These are phyloP conservation scores for Xylariaceae sp. DNA, from an alignment of 2,329 filamentous ascomycete genomes.

Conservation along the genomic window DNA sequence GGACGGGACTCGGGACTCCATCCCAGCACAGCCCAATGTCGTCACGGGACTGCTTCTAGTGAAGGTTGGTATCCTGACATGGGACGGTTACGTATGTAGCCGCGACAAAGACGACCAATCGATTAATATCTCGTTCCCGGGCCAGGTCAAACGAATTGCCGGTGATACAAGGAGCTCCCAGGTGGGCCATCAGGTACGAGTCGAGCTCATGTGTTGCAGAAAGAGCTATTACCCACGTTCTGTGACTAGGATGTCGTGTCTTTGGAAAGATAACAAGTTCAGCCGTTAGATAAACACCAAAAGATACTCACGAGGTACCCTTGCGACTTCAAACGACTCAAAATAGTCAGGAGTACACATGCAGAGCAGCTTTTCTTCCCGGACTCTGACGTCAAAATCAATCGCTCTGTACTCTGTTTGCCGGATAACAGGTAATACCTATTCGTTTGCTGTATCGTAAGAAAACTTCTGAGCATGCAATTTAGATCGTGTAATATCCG, in stretches of 20 bases:
- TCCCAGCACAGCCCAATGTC: background rate
- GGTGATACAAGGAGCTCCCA: too few species aligned
- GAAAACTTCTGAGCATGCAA: too few species aligned
- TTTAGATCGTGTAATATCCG: background rate
- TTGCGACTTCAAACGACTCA: background rate
- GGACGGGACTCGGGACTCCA: background rate
- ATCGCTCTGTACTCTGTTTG: too few species aligned
- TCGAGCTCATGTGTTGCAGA: background rate
- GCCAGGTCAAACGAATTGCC: background rate
- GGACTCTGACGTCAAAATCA: too few species aligned
- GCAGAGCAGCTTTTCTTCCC: background rate
- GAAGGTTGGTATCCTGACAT: background rate
- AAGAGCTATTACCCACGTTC: background rate
- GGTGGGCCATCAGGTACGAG: background rate
- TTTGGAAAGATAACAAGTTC: background rate
- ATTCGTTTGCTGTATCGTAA: too few species aligned
- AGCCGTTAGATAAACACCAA: background rate
- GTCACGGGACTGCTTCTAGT: background rate
- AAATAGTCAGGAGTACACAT: background rate
- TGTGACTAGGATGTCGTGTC: background rate
- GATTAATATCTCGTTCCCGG: background rate
- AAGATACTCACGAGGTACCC: background rate
- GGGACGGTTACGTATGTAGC: background rate
- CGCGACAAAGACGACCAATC: background rate
- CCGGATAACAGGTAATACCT: too few species aligned